Evolutionary conservation across 1,139 yeast species (phyloP).

Genomic region (Geotrichum bryndzae): DNA sequence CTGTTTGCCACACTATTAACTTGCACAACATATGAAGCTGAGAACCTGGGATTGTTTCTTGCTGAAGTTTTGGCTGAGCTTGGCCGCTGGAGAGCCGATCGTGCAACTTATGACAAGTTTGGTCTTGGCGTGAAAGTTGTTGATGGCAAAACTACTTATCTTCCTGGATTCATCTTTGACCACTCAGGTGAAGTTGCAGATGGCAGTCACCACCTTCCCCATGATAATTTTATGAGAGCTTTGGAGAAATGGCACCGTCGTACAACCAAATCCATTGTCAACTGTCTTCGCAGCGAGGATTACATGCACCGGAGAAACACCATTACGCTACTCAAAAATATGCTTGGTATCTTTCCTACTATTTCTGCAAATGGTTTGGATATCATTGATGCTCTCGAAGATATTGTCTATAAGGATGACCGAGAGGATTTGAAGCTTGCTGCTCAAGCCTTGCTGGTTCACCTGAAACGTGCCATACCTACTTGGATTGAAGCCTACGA

Average conservation of each 20-base stretch:
- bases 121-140: constrained; percentile 30
- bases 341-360: constrained; percentile 60
- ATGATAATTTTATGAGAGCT: constrained; percentile 40
- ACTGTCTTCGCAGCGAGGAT: constrained; percentile 50
- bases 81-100: constrained; percentile 40
- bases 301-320: constrained; percentile 81
- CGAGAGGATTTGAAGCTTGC: constrained; percentile 81
- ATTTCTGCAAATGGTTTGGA: constrained; percentile 62
- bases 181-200: constrained; percentile 20
- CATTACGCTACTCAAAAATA: constrained; percentile 67
- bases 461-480: constrained; percentile 52
- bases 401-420: constrained; percentile 48
- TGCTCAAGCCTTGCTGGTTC: constrained; percentile 71
- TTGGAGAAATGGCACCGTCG: constrained; percentile 54
- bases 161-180: constrained; percentile 29
- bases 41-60: constrained; percentile 72
- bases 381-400: constrained; percentile 45
- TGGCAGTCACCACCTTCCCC: constrained; percentile 28
- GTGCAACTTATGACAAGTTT: constrained; percentile 28
- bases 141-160: constrained; percentile 20
- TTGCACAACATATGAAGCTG: constrained; percentile 72
- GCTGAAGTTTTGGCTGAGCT: constrained; percentile 49
- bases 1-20: constrained; percentile 60
- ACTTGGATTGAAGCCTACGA: constrained; percentile 46
- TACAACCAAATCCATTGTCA: constrained; percentile 44